These are phyloP conservation scores for Russula emetica DNA, from an alignment of 768 basidiomycete genomes.

Conservation along the genomic window DNA sequence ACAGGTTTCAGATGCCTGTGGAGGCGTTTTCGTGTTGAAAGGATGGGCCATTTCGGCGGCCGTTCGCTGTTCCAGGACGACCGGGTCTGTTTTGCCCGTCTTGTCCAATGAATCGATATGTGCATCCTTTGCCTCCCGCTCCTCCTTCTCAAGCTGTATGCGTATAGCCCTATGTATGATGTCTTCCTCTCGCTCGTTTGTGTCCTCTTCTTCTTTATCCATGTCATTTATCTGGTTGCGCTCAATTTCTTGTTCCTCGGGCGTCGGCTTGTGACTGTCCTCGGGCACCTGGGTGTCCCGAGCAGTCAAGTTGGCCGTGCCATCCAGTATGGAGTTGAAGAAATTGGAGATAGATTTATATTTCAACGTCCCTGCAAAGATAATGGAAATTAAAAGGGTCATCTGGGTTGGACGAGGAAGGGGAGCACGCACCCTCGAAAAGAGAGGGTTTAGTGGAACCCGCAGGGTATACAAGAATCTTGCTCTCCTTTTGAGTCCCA, in stretches of 20 bases:
- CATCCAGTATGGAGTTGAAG: conserved; percentile 66
- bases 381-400: neutral
- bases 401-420: neutral
- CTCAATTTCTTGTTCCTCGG: conserved; percentile 46
- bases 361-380: conserved; percentile 57
- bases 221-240: conserved; percentile 37
- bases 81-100: conserved; percentile 31
- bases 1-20: neutral
- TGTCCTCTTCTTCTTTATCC: conserved; percentile 16
- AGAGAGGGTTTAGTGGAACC: conserved; percentile 52
- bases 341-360: conserved; percentile 69
- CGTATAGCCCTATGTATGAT: conserved; percentile 32
- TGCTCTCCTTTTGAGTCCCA: conserved; percentile 48
- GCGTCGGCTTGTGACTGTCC: conserved; percentile 6
- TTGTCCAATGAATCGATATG: conserved; percentile 26
- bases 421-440: conserved; percentile 56
- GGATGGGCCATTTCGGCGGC: conserved; percentile 23
- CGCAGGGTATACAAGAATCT: conserved; percentile 66
- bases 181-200: conserved; percentile 30
- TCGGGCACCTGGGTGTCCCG: conserved; percentile 33
- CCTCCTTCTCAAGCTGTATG: conserved; percentile 30
- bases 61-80: conserved; percentile 27
- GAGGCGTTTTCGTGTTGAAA: neutral
- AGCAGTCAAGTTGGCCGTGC: conserved; percentile 52
- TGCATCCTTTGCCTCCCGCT: conserved; percentile 25